phyloP scores from a whole-genome alignment of 208 protist genomes.

The Naegleria gruberi region DNA sequence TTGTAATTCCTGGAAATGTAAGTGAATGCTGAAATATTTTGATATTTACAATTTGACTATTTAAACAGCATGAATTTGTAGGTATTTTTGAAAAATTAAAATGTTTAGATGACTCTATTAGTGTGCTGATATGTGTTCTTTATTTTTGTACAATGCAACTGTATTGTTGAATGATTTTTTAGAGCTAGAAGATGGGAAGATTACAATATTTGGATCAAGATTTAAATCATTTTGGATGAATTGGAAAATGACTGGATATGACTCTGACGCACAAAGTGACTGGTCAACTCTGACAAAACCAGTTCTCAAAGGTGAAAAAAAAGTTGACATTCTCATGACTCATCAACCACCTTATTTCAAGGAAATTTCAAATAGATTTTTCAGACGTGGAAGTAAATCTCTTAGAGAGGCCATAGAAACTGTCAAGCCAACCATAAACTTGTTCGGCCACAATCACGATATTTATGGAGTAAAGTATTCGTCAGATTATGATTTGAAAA shows the following conservation, averaged over 20 bases:
- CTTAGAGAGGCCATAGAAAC: not conserved
- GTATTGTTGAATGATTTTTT: not conserved
- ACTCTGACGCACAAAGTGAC: not conserved
- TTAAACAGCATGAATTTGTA: not conserved
- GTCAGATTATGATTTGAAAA: not conserved
- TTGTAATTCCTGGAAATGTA: slow-evolving; percentile 1
- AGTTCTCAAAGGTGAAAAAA: not conserved
- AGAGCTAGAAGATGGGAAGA: not conserved
- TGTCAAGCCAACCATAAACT: not conserved
- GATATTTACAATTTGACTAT: not conserved
- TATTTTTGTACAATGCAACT: not conserved
- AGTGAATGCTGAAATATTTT: not conserved
- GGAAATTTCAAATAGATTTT: not conserved
- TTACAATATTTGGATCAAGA: not conserved
- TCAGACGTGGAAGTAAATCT: not conserved
- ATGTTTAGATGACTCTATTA: not conserved
- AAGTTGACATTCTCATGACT: not conserved
- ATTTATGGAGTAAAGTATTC: not conserved
- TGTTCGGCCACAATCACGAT: slow-evolving; percentile 14
- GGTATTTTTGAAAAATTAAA: not conserved
- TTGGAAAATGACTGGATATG: not conserved
- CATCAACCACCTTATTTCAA: not conserved
- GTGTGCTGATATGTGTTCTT: not conserved
- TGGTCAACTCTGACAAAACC: not conserved
- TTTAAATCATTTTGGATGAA: not conserved